Conservation (phyloP, 2,329 filamentous ascomycete genomes). For the Aspergillus calidoustus region DNA sequence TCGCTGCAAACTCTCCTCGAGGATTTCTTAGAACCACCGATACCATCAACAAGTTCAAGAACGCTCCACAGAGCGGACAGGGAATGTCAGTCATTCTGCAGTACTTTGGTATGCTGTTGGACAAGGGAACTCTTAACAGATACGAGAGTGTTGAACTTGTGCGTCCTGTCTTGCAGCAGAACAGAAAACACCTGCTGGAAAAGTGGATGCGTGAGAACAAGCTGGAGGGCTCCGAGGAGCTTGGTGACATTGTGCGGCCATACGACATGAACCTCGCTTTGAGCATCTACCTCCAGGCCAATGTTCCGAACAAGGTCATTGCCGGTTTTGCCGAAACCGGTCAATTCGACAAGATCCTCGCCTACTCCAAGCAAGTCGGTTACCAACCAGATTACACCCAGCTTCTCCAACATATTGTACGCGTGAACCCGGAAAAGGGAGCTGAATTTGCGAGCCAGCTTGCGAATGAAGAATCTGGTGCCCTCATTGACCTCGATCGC, state of each 20-base stretch:
- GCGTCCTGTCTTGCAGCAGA: slow-evolving; percentile 88
- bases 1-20: slow-evolving; percentile 93
- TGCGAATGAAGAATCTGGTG: slow-evolving; percentile 84
- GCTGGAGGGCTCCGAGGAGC: slow-evolving; percentile 91
- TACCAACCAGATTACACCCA: slow-evolving; percentile 96
- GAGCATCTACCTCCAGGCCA: slow-evolving; percentile 86
- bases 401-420: slow-evolving; percentile 88
- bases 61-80: slow-evolving; percentile 69
- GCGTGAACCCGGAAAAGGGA: slow-evolving; percentile 89
- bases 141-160: slow-evolving; percentile 94
- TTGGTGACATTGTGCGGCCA: slow-evolving; percentile 89
- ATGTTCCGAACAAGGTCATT: slow-evolving; percentile 90
- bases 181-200: slow-evolving; percentile 92
- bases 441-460: slow-evolving; percentile 92
- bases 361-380: slow-evolving; percentile 81
- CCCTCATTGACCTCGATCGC: slow-evolving; percentile 88
- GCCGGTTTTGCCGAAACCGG: slow-evolving; percentile 93
- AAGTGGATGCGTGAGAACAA: slow-evolving; percentile 99
- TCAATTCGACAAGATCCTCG: slow-evolving; percentile 94
- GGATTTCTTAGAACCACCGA: slow-evolving; percentile 93
- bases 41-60: slow-evolving; percentile 96
- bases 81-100: slow-evolving; percentile 88
- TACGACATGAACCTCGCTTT: slow-evolving; percentile 90
- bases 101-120: slow-evolving; percentile 95
- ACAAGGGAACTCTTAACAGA: slow-evolving; percentile 90